phyloP scores from a whole-genome alignment of 305 asterid genomes.

The Fraxinus ornus region DNA sequence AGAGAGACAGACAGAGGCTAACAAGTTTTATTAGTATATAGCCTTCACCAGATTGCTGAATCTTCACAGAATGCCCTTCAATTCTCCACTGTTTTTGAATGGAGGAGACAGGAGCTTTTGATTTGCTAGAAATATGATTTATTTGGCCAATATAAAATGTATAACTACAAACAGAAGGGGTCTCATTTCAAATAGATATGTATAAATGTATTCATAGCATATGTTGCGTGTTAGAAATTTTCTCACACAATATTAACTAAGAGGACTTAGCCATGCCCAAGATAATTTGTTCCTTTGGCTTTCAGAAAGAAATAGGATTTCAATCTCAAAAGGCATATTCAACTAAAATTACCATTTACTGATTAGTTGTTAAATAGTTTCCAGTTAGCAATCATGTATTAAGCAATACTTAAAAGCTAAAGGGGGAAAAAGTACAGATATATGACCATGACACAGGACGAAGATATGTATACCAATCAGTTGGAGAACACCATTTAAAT shows the following conservation, averaged over 20 bases:
- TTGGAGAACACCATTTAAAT: background rate
- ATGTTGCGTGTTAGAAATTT: background rate
- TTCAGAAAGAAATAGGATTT: background rate
- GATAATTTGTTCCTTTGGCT: constrained; percentile 9
- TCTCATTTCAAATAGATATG: background rate
- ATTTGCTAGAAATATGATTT: background rate
- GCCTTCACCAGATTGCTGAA: constrained; percentile 1
- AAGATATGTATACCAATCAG: background rate
- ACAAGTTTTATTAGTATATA: background rate
- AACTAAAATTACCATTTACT: background rate
- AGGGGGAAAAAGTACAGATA: background rate
- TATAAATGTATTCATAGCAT: background rate
- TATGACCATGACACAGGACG: background rate
- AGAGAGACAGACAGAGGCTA: background rate
- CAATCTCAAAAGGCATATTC: constrained; percentile 9
- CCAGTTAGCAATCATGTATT: background rate
- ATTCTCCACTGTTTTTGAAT: background rate
- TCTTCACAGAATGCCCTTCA: background rate
- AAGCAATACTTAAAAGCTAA: background rate
- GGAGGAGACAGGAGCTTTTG: background rate
- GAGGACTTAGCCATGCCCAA: background rate
- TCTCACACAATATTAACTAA: background rate
- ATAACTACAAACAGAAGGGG: background rate
- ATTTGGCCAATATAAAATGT: background rate
- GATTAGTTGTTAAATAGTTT: background rate